Evolutionary conservation across 2,329 filamentous ascomycete species (phyloP), one percentile per base, ranked within the genome.

Genomic region (Cordyceps cicadae): DNA sequence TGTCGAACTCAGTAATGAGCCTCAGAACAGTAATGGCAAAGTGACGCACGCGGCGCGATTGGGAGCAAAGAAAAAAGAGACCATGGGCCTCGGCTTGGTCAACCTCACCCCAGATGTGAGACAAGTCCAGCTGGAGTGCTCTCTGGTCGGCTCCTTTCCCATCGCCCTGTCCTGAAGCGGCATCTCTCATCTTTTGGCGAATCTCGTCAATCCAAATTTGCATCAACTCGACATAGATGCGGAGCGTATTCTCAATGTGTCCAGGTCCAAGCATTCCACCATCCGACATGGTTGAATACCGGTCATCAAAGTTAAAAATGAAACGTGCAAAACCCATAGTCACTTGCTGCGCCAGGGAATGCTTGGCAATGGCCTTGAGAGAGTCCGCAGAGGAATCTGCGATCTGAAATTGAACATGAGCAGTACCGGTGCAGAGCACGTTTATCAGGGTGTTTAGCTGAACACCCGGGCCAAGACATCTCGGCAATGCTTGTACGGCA

Each of bases 131-230:
- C 63, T 91, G 88, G 62, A 90, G 77, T 14, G 86, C 89, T 60
- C 90, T 81, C 65, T 84, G 90, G 45, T 89, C 89, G n/a, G 81
- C 74, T 12, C 77, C 76, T 46, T 77, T 81, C 21, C 85, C 81
- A 52, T 92, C 89, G 7, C 80, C 76, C 3, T 81, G 78, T 34
- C 90, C 87, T 1, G 83, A 78, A 6, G 84, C 81, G 8, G 86
- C 87, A 63, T 92, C 89, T 65, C 86, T 87, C 2, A 87, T 89
- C 70, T 94, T 96, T 64, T 89, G 86, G 69, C 89, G 89, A 64
- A 99, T 95, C 70, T 97, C 93, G 64, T 97, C 92, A 56, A 97
- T 96, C 95, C 95, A 99, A 45, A 99, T 97, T 64, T 92, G 87
- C 14, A 99, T 79, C 5, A 99, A 77, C 73, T 99, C 92, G 32